Evolutionary conservation across 768 basidiomycete species (phyloP).

Genomic region (Trametes elegans): DNA sequence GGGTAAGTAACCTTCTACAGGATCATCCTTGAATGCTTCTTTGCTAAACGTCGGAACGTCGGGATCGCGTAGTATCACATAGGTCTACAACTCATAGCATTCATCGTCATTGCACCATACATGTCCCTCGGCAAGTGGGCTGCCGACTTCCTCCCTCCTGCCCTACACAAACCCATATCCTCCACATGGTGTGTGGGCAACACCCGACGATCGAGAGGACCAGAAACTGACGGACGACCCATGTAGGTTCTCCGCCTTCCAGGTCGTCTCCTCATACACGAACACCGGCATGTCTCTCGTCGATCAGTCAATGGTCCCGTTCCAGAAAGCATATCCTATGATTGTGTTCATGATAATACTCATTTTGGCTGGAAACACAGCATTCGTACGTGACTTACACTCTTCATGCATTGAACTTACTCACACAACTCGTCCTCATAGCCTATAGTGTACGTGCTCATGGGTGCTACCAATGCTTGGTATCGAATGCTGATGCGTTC

Average conservation of each 20-base stretch:
- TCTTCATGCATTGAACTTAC: not conserved
- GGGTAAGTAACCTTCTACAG: slow-evolving; percentile 51
- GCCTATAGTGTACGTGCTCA: slow-evolving; percentile 80
- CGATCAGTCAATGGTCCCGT: slow-evolving; percentile 90
- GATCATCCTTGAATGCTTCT: slow-evolving; percentile 1
- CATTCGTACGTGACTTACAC: slow-evolving; percentile 65
- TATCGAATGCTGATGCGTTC: not conserved
- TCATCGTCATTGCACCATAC: slow-evolving; percentile 79
- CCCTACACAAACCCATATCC: slow-evolving; percentile 51
- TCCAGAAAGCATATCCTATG: slow-evolving; percentile 83
- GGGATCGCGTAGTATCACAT: slow-evolving; percentile 83
- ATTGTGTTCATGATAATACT: slow-evolving; percentile 67
- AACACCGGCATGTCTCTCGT: slow-evolving; percentile 87
- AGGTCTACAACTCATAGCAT: slow-evolving; percentile 62
- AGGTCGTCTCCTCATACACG: slow-evolving; percentile 82
- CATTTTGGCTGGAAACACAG: slow-evolving; percentile 91
- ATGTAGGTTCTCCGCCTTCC: slow-evolving; percentile 89
- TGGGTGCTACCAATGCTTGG: not conserved
- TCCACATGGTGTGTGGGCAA: slow-evolving; percentile 57
- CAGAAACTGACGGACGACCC: no score
- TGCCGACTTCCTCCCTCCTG: slow-evolving; percentile 56
- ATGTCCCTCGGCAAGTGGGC: slow-evolving; percentile 62
- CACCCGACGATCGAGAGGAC: no score
- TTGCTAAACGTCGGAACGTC: no score
- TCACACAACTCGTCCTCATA: slow-evolving; percentile 30